Conservation (phyloP, 345 rosid species). For the Hirschfeldia incana region DNA sequence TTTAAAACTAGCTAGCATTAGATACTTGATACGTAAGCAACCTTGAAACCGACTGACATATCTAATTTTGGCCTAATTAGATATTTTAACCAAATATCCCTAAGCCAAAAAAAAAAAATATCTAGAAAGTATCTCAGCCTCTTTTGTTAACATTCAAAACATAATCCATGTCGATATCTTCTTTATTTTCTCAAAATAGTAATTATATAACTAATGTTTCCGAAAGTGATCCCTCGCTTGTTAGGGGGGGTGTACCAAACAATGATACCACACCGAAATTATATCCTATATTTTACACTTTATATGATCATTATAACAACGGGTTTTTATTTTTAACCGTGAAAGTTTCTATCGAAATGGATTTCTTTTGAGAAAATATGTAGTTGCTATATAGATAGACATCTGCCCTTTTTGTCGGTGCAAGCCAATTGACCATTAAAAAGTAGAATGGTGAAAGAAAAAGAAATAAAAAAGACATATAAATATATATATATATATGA, state of each 20-base stretch:
- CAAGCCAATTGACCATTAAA: not conserved
- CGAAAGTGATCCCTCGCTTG: not conserved
- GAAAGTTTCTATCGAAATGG: not conserved
- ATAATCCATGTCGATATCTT: not conserved
- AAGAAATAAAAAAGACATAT: not conserved
- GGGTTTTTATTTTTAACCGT: not conserved
- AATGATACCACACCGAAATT: not conserved
- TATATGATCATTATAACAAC: not conserved
- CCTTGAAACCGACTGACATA: conserved; percentile 3
- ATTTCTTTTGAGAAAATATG: not conserved
- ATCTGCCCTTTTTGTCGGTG: not conserved
- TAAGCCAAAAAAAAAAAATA: not conserved
- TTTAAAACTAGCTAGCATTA: conserved; percentile 26
- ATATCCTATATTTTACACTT: not conserved
- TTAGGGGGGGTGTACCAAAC: not conserved
- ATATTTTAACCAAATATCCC: conserved; percentile 24
- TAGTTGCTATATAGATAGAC: not conserved
- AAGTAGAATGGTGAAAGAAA: not conserved
- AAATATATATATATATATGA: not conserved
- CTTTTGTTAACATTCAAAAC: not conserved
- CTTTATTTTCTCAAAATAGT: not conserved
- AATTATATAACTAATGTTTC: not conserved
- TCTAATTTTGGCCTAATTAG: conserved; percentile 18
- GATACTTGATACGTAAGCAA: conserved; percentile 6
- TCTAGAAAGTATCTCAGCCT: conserved; percentile 19